These are phyloP conservation scores for Botrytis fragariae DNA, from an alignment of 2,329 filamentous ascomycete genomes.

Conservation along the genomic window DNA sequence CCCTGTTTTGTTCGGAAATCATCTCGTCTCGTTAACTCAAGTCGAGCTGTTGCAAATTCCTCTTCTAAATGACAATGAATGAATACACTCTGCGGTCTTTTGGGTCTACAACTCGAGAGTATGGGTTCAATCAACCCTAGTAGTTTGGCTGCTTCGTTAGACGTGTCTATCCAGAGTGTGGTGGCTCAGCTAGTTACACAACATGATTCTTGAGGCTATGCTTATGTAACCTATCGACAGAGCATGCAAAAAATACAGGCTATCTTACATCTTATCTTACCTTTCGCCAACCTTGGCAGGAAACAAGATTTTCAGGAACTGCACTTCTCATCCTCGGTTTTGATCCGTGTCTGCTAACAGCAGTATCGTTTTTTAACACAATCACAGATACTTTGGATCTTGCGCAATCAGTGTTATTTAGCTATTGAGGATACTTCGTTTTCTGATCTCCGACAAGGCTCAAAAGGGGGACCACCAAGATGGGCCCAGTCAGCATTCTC, in stretches of 20 bases:
- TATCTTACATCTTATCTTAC: background rate
- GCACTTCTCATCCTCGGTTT: background rate
- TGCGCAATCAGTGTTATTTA: background rate
- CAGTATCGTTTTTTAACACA: background rate
- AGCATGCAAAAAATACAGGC: background rate
- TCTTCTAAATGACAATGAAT: background rate
- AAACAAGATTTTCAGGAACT: background rate
- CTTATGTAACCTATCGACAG: background rate
- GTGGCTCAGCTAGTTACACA: too few relatives aligned
- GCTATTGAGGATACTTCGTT: background rate
- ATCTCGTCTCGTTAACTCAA: background rate
- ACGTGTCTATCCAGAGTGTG: background rate
- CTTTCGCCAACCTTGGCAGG: background rate
- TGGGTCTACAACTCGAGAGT: background rate
- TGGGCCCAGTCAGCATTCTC: slow-evolving; percentile 8
- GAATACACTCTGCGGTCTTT: background rate
- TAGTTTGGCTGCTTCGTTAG: background rate
- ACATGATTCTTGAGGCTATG: background rate
- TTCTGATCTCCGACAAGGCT: background rate
- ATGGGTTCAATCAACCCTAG: background rate
- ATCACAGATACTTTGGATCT: background rate
- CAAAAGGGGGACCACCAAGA: background rate
- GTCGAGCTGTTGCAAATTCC: background rate
- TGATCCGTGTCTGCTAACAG: background rate
- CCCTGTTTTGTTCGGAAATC: background rate